Percentiles rank a stretch among this genome's conserved stretches.
phyloP scores from a whole-genome alignment of 1,284 basidiomycete species.

The Papiliotrema terrestris region DNA sequence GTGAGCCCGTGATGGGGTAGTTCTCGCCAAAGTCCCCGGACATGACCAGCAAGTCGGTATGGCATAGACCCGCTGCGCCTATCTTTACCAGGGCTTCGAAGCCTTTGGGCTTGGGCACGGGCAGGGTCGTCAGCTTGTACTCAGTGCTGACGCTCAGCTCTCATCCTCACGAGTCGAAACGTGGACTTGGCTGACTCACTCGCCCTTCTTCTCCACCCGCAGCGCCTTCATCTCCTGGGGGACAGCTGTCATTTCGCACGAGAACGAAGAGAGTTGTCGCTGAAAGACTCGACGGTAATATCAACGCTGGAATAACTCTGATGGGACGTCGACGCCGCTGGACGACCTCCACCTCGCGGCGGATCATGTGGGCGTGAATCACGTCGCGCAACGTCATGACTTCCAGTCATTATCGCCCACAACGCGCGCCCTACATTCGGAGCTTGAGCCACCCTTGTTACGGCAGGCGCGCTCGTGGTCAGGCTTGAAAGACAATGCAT shows the following conservation, averaged over 20 bases:
- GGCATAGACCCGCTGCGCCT: conserved; percentile 24
- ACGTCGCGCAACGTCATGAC: too few species aligned
- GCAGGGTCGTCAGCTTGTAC: conserved; percentile 14
- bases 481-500: background rate
- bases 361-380: too few species aligned
- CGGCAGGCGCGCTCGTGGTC: too few species aligned
- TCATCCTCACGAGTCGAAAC: background rate
- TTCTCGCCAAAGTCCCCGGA: conserved; percentile 7
- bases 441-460: too few species aligned
- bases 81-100: conserved; percentile 17
- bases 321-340: too few species aligned
- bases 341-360: too few species aligned
- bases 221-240: conserved; percentile 1
- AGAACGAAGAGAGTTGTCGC: too few species aligned
- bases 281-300: too few species aligned
- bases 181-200: background rate
- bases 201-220: background rate
- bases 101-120: conserved; percentile 10
- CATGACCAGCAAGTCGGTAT: conserved; percentile 23
- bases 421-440: too few species aligned
- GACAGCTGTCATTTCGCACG: background rate
- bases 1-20: conserved; percentile 21
- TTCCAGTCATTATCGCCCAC: too few species aligned
- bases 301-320: too few species aligned
- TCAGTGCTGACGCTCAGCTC: conserved; percentile 4